Evolutionary conservation across 1,139 yeast species (phyloP).

Genomic region (Yamadazyma conglobata): DNA sequence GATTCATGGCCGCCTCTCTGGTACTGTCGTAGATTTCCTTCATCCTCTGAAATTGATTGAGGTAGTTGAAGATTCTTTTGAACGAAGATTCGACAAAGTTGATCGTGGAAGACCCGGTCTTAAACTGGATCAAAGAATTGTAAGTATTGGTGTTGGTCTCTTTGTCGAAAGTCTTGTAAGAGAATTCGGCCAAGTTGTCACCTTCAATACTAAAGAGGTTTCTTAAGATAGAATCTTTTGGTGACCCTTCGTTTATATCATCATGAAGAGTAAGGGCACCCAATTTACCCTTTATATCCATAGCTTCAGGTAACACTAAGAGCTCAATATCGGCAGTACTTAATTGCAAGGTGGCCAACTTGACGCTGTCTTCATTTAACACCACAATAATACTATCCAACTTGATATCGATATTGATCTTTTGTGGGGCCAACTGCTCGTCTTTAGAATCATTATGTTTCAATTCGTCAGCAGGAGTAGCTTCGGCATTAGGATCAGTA

Average conservation of each 20-base stretch:
- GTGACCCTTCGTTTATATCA: constrained; percentile 64
- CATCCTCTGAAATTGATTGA: constrained; percentile 79
- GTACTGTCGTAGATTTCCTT: constrained; percentile 84
- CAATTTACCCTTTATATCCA: constrained; percentile 70
- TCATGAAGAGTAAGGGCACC: constrained; percentile 83
- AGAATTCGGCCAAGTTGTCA: constrained; percentile 74
- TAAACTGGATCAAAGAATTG: constrained; percentile 60
- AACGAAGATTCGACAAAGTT: constrained; percentile 83
- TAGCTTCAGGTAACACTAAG: constrained; percentile 67
- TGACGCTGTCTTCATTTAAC: constrained; percentile 79
- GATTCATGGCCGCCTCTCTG: constrained; percentile 72
- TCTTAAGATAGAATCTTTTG: constrained; percentile 57
- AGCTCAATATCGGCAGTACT: constrained; percentile 71
- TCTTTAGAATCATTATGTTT: constrained; percentile 60
- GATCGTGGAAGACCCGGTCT: constrained; percentile 70
- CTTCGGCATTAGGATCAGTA: constrained; percentile 73
- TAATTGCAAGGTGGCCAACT: constrained; percentile 74
- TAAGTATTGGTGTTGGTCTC: constrained; percentile 47
- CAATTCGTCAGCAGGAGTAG: constrained; percentile 62
- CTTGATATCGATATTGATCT: constrained; percentile 63
- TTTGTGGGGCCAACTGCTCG: constrained; percentile 61
- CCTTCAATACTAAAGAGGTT: constrained; percentile 79
- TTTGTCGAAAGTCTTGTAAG: constrained; percentile 76
- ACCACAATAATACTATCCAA: constrained; percentile 74
- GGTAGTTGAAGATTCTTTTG: constrained; percentile 59